A percentile compares a stretch with the other conserved stretches of the same genome.
Evolutionary conservation across 495 filamentous ascomycete species (phyloP).

Genomic region (Cetradonia linearis): DNA sequence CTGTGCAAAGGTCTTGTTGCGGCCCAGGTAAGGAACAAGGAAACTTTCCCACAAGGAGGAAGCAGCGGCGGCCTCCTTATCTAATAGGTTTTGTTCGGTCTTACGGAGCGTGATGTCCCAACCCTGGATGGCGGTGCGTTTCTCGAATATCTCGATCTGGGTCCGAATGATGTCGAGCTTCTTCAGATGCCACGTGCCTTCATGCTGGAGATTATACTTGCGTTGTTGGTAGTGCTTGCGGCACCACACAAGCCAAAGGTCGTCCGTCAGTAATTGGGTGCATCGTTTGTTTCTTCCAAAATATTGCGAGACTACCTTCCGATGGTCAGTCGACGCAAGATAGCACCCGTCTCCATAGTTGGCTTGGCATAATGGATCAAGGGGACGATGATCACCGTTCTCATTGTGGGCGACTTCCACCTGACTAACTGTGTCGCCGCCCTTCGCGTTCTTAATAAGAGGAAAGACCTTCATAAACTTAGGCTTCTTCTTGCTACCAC

Average conservation of each 20-base stretch:
- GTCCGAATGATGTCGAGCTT: slow-evolving; percentile 50
- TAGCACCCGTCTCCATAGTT: background rate
- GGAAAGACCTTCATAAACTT: background rate
- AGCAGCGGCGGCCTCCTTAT: background rate
- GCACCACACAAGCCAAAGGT: slow-evolving; percentile 63
- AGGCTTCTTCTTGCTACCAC: background rate
- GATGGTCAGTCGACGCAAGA: slow-evolving; percentile 23
- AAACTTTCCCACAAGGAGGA: slow-evolving; percentile 24
- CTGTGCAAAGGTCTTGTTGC: slow-evolving; percentile 28
- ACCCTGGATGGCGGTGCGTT: slow-evolving; percentile 44
- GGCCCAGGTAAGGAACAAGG: slow-evolving; percentile 26
- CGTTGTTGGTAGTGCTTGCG: slow-evolving; percentile 78
- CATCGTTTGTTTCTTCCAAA: slow-evolving; percentile 81
- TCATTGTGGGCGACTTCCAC: background rate
- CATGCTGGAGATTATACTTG: slow-evolving; percentile 48
- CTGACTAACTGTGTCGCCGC: background rate
- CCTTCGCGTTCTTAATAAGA: background rate
- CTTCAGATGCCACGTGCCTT: slow-evolving; percentile 40
- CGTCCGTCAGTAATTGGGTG: slow-evolving; percentile 54
- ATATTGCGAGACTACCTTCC: slow-evolving; percentile 74
- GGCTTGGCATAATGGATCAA: slow-evolving; percentile 2
- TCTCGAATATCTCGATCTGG: slow-evolving; percentile 48
- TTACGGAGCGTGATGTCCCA: slow-evolving; percentile 29
- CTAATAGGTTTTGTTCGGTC: slow-evolving; percentile 20
- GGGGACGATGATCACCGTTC: background rate